Evolutionary conservation across 768 basidiomycete species (phyloP).

Genomic region (Pleurotus djamor): DNA sequence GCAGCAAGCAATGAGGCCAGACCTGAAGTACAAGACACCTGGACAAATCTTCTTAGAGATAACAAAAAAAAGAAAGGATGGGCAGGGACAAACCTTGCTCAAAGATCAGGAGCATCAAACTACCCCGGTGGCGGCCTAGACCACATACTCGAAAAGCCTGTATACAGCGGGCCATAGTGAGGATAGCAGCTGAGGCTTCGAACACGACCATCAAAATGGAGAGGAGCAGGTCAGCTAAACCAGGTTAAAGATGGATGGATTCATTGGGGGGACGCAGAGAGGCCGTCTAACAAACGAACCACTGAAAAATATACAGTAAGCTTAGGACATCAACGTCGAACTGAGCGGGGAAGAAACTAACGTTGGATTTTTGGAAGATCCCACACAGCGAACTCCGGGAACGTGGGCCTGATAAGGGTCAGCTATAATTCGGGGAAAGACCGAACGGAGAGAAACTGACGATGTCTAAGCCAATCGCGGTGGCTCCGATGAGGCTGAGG

Average conservation of each 20-base stretch:
- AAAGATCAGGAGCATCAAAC: slow-evolving; percentile 19
- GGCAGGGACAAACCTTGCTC: slow-evolving; percentile 20
- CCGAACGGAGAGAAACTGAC: slow-evolving; percentile 8
- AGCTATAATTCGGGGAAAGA: background rate
- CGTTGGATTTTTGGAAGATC: slow-evolving; percentile 13
- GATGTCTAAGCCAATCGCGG: slow-evolving; percentile 20
- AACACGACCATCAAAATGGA: slow-evolving; percentile 25
- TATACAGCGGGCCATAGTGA: slow-evolving; percentile 20
- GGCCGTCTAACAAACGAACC: background rate
- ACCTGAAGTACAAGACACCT: slow-evolving; percentile 28
- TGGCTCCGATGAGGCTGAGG: slow-evolving; percentile 17
- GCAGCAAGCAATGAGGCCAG: background rate
- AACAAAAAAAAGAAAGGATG: background rate
- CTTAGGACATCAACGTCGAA: background rate
- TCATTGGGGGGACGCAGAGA: background rate
- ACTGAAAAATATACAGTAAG: no score
- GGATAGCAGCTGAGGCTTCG: slow-evolving; percentile 19
- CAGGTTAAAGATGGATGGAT: background rate
- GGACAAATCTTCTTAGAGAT: background rate
- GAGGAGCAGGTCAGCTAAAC: slow-evolving; percentile 19
- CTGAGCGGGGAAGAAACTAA: slow-evolving; percentile 9
- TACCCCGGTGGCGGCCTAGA: slow-evolving; percentile 13
- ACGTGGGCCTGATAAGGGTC: slow-evolving; percentile 16
- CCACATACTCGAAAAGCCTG: slow-evolving; percentile 18
- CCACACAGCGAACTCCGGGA: slow-evolving; percentile 19